phyloP scores from a whole-genome alignment of 2,329 filamentous ascomycete genomes.

The Pseudogymnoascus sp. region DNA sequence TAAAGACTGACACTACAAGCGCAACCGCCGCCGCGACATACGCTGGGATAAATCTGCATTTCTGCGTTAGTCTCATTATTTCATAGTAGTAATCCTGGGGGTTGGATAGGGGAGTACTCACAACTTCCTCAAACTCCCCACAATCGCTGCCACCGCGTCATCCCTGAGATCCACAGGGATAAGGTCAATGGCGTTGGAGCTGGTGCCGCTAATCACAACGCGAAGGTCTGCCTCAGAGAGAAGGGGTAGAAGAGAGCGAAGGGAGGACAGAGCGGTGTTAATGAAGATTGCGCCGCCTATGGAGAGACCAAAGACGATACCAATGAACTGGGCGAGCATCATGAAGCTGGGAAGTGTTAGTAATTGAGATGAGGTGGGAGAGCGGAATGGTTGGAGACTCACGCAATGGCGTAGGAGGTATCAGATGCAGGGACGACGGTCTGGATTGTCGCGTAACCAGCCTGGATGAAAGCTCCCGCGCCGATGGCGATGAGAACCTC shows the following conservation, averaged over 20 bases:
- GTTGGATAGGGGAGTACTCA: not conserved
- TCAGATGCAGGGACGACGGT: conserved; percentile 22
- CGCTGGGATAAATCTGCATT: not conserved
- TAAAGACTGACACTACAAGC: not conserved
- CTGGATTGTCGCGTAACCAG: conserved; percentile 30
- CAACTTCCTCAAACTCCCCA: not conserved
- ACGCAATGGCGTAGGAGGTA: conserved; percentile 13
- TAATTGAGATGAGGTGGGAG: not conserved
- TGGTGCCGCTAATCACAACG: not conserved
- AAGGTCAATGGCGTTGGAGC: not conserved
- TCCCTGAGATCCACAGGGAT: not conserved
- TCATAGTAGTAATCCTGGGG: not conserved
- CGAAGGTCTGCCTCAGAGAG: not conserved
- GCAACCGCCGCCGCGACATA: not conserved
- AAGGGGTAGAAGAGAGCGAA: not conserved
- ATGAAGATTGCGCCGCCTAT: conserved; percentile 8
- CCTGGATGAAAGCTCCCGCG: conserved; percentile 29
- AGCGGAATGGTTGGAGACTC: not conserved
- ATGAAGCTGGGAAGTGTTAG: not conserved
- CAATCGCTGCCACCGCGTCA: not conserved
- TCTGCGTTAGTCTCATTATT: not conserved
- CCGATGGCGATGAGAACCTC: conserved; percentile 35
- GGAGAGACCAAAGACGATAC: conserved; percentile 3
- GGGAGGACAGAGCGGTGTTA: not conserved
- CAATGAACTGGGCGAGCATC: conserved; percentile 8